phyloP scores from a whole-genome alignment of 331 rosid genomes.

The Erythrophleum ivorense region DNA sequence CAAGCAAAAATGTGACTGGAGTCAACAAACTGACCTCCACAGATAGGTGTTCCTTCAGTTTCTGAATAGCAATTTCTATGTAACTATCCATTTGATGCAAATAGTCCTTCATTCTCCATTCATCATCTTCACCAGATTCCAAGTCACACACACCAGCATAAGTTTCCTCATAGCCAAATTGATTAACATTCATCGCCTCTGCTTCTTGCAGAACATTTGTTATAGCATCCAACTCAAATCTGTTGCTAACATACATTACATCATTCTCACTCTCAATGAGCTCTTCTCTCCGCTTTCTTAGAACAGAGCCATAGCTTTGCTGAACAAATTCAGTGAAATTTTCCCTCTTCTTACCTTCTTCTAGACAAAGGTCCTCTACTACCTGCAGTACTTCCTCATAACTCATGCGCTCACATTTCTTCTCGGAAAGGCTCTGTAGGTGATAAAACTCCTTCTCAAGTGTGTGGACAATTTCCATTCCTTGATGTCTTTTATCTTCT shows the following conservation, averaged over 20 bases:
- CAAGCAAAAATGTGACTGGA: conserved; percentile 7
- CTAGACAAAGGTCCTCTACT: conserved; percentile 87
- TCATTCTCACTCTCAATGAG: conserved; percentile 76
- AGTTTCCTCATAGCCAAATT: conserved; percentile 71
- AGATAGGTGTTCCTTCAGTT: conserved; percentile 80
- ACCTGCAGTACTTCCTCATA: conserved; percentile 83
- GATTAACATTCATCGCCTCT: conserved; percentile 68
- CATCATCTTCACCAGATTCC: conserved; percentile 90
- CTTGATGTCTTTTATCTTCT: conserved; percentile 77
- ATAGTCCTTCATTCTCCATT: conserved; percentile 87
- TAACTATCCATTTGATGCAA: conserved; percentile 80
- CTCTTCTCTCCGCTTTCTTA: conserved; percentile 82
- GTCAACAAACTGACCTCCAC: conserved; percentile 71
- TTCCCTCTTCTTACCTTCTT: conserved; percentile 84
- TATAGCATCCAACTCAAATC: conserved; percentile 75
- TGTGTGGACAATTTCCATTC: conserved; percentile 68
- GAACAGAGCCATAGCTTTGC: conserved; percentile 74
- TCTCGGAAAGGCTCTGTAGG: conserved; percentile 80
- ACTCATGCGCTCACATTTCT: conserved; percentile 73
- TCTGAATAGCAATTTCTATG: conserved; percentile 85
- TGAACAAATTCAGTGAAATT: conserved; percentile 63
- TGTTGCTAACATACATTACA: conserved; percentile 52
- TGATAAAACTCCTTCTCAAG: conserved; percentile 87
- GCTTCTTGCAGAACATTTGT: conserved; percentile 85
- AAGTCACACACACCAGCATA: conserved; percentile 72